These are phyloP conservation scores for Pestalotiopsis sp. DNA, from an alignment of 2,329 filamentous ascomycete species.

Conservation along the genomic window DNA sequence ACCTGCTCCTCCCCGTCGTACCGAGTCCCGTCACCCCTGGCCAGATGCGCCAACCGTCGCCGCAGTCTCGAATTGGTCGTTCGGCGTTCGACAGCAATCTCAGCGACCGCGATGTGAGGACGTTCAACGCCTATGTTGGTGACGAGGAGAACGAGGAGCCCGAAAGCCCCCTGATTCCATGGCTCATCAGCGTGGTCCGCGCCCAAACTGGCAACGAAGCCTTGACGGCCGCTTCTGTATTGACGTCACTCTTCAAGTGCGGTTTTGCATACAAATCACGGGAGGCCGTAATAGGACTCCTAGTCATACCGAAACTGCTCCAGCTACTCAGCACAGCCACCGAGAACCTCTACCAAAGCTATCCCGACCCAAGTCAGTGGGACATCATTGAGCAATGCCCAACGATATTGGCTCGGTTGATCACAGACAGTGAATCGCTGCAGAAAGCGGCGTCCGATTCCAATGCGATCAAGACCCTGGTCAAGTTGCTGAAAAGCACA, in stretches of 20 bases:
- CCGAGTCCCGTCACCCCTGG: slow-evolving; percentile 55
- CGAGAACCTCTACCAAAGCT: slow-evolving; percentile 37
- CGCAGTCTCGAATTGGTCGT: slow-evolving; percentile 7
- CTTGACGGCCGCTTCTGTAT: slow-evolving; percentile 69
- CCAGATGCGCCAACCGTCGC: slow-evolving; percentile 31
- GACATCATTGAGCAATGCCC: slow-evolving; percentile 72
- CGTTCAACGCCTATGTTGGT: neutral
- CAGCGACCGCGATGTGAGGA: slow-evolving; percentile 2
- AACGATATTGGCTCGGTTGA: slow-evolving; percentile 74
- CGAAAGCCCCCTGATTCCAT: slow-evolving; percentile 73
- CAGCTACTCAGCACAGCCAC: slow-evolving; percentile 60
- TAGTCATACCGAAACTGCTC: slow-evolving; percentile 72
- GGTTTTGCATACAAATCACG: slow-evolving; percentile 67
- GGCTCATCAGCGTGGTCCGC: slow-evolving; percentile 69
- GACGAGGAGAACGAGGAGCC: slow-evolving; percentile 51
- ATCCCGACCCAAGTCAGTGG: slow-evolving; percentile 18
- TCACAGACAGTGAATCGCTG: slow-evolving; percentile 76
- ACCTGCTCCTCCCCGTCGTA: slow-evolving; percentile 63
- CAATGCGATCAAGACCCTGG: slow-evolving; percentile 47
- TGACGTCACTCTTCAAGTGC: slow-evolving; percentile 70
- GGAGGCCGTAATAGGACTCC: slow-evolving; percentile 64
- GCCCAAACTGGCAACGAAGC: slow-evolving; percentile 59
- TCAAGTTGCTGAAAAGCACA: slow-evolving; percentile 51
- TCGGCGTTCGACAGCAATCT: slow-evolving; percentile 28
- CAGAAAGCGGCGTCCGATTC: slow-evolving; percentile 81